phyloP scores from a whole-genome alignment of 345 rosid species.

The Gossypioides kirkii region DNA sequence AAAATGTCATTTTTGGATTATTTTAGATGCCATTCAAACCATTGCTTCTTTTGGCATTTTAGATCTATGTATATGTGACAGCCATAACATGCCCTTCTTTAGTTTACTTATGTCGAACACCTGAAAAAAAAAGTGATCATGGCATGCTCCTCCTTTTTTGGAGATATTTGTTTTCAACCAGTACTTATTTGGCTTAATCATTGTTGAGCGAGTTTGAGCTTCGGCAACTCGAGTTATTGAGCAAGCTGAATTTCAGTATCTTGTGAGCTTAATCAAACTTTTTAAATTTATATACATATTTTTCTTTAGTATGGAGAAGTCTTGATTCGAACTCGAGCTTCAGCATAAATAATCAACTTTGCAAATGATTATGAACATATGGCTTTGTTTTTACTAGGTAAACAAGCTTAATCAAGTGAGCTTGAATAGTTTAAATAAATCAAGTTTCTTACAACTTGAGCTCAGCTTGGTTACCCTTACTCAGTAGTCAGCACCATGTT shows the following conservation, averaged over 20 bases:
- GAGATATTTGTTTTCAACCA: not conserved
- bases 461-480: not conserved
- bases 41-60: not conserved
- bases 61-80: not conserved
- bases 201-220: not conserved
- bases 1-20: not conserved
- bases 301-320: not conserved
- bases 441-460: not conserved
- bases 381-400: not conserved
- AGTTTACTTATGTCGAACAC: not conserved
- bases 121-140: not conserved
- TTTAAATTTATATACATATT: not conserved
- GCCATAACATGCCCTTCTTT: not conserved
- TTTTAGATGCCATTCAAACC: conserved; percentile 1
- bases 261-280: not conserved
- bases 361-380: not conserved
- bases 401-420: not conserved
- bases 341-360: not conserved
- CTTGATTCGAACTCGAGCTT: not conserved
- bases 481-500: not conserved
- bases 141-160: not conserved
- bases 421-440: not conserved
- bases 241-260: not conserved
- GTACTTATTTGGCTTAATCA: not conserved
- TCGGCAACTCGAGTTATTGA: too few species aligned